Evolutionary conservation across 2,329 filamentous ascomycete genomes (phyloP).

Genomic region (Alternaria longipes): DNA sequence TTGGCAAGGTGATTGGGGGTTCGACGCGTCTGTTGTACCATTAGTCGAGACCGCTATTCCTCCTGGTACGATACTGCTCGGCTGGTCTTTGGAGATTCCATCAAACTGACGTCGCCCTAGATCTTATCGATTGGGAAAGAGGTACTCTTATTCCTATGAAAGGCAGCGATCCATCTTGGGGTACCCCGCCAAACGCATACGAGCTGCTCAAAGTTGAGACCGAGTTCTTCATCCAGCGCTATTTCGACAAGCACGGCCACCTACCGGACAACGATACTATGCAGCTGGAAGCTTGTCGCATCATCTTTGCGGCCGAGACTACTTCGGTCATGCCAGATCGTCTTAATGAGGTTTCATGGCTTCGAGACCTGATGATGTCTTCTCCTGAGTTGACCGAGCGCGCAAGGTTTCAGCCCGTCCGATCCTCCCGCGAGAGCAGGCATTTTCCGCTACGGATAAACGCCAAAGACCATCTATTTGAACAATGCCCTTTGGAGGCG

Average conservation of each 20-base stretch:
- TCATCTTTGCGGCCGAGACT: constrained; percentile 38
- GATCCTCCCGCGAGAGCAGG: constrained; percentile 28
- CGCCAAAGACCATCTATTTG: constrained; percentile 33
- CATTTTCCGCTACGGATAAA: constrained; percentile 23
- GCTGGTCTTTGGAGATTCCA: accelerated
- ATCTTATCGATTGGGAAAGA: constrained; percentile 34
- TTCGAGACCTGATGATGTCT: constrained; percentile 38
- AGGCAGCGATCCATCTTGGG: constrained; percentile 32
- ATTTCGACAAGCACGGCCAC: constrained; percentile 29
- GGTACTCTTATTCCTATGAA: constrained; percentile 32
- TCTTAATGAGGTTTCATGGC: constrained; percentile 27
- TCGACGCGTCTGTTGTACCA: constrained; percentile 24
- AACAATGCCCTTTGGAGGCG: constrained; percentile 34
- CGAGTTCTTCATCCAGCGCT: constrained; percentile 33
- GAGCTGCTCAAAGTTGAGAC: constrained; percentile 39
- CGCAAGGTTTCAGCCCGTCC: constrained; percentile 33
- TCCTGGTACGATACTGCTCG: constrained; percentile 21
- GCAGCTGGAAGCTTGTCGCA: constrained; percentile 39
- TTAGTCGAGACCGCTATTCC: constrained; percentile 33
- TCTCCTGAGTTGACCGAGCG: constrained; percentile 24
- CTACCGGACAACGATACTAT: constrained; percentile 34
- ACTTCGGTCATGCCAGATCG: constrained; percentile 5
- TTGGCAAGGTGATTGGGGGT: constrained; percentile 41
- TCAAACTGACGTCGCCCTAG: constrained; percentile 10
- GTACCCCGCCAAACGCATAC: constrained; percentile 36